Base-by-base conservation (phyloP, 495 filamentous ascomycete genomes). In the Talaromyces nanjingensis region DNA sequence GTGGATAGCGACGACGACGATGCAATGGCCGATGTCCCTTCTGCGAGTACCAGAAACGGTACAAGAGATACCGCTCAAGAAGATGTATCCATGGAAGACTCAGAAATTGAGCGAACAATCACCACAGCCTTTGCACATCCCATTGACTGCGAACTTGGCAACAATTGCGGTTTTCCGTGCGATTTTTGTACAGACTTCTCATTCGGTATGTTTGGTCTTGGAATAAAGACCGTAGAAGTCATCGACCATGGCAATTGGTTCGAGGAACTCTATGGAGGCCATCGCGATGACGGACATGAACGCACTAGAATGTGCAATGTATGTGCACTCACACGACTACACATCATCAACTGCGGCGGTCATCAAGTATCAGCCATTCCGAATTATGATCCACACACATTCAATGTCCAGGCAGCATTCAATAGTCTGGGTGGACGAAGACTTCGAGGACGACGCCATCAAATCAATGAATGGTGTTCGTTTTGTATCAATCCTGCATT, bases 401-500 rank as follows among this genome's bases (percentile, higher is more conserved):
- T 75, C 18, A 65, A 74, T 56, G 69, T 66, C 16, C 60, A 61
- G 11, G 68, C 66, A 0, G 72, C 76, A 0, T 70, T 67, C 42
- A 61, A 65, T 1, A 68, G 64, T 49, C 61, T 80, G 20, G 0
- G 37, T 27, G 8, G 8, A 22, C 37, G 22, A 5, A 42, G 18
- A 42, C 27, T 65, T 11, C 63, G 65, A 2, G 63, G 63, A 4
- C 59, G 64, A 22, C 66, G 63, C 1, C 42, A 52, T n/a, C 59
- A 58, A 31, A 65, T 60, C 12, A 70, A 68, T 49, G 49, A 64
- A 12, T 82, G 77, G 74, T 81, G 79, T 65, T 72, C 69, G 12
- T 56, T 82, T 8, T 82, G 79, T 52, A 71, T 73, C 8, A 64
- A 64, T 9, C 72, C 77, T 12, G 79, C 78, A 1, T 69, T 71